These are phyloP conservation scores for Fusarium bulbicola DNA, from an alignment of 2,329 filamentous ascomycete species.

Conservation along the genomic window DNA sequence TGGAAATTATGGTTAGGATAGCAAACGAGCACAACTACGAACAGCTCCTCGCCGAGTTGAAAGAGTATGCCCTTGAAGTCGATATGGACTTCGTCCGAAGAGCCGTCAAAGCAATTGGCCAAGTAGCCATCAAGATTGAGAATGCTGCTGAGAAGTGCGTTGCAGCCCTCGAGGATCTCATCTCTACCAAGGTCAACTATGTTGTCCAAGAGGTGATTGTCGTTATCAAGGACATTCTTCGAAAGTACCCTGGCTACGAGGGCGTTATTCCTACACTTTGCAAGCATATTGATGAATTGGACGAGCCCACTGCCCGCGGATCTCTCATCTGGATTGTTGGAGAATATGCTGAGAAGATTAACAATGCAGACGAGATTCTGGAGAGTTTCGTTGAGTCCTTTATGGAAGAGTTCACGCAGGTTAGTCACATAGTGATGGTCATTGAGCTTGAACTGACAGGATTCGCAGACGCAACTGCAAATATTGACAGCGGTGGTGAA, in stretches of 20 bases:
- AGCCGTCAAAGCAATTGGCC: constrained; percentile 94
- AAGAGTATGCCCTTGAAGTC: constrained; percentile 97
- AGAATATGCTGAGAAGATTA: constrained; percentile 99
- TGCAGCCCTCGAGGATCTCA: constrained; percentile 90
- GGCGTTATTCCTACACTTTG: constrained; percentile 97
- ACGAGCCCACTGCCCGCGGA: constrained; percentile 90
- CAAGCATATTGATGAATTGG: constrained; percentile 94
- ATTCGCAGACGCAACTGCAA: constrained; percentile 86
- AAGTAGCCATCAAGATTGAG: constrained; percentile 99
- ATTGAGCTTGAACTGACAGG: neutral
- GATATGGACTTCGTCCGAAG: constrained; percentile 99
- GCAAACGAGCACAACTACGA: constrained; percentile 97
- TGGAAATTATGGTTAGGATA: constrained; percentile 99
- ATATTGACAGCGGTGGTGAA: constrained; percentile 98
- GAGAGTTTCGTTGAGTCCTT: constrained; percentile 92
- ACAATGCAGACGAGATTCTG: constrained; percentile 95
- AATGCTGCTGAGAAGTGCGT: constrained; percentile 94
- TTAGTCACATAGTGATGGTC: constrained; percentile 50
- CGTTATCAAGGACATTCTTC: constrained; percentile 98
- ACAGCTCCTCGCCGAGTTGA: constrained; percentile 90
- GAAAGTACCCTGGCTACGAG: constrained; percentile 97
- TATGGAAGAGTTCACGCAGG: constrained; percentile 95
- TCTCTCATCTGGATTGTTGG: constrained; percentile 98
- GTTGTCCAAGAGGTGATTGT: constrained; percentile 98
- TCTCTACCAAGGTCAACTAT: constrained; percentile 98